Evolutionary conservation across 176 grass and related monocot genomes (phyloP).

Genomic region (Alopecurus myosuroides): DNA sequence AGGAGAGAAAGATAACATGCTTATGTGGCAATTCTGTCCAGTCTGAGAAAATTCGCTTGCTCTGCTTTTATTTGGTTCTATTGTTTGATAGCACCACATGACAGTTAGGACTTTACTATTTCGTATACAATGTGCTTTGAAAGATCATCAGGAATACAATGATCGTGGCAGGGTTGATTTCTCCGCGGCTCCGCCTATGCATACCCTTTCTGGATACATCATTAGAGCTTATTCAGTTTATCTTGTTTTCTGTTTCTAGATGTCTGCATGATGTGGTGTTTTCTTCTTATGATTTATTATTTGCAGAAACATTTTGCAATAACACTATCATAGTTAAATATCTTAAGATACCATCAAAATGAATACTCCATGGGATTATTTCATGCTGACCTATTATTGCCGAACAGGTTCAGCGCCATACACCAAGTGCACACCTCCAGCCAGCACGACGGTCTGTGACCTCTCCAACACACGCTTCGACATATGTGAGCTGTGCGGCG

Average conservation of each 20-base stretch:
- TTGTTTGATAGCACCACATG: too few species aligned
- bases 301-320: neutral
- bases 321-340: neutral
- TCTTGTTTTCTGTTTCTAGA: too few species aligned
- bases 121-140: neutral
- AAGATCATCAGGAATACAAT: neutral
- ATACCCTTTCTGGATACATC: neutral
- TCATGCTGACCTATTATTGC: neutral
- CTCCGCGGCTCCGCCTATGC: neutral
- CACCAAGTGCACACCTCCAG: conserved; percentile 34
- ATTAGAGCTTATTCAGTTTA: too few species aligned
- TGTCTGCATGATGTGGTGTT: neutral
- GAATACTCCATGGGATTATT: neutral
- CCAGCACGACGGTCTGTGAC: conserved; percentile 20
- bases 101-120: too few species aligned
- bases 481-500: conserved; percentile 46
- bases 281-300: neutral
- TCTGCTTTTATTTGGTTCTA: too few species aligned
- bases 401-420: conserved; percentile 26
- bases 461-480: conserved; percentile 34
- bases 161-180: neutral
- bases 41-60: neutral
- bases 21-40: neutral
- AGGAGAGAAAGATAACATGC: neutral
- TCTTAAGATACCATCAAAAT: neutral